These are phyloP conservation scores for Ceratobasidium sp. DNA, from an alignment of 1,284 basidiomycete genomes.

Conservation along the genomic window DNA sequence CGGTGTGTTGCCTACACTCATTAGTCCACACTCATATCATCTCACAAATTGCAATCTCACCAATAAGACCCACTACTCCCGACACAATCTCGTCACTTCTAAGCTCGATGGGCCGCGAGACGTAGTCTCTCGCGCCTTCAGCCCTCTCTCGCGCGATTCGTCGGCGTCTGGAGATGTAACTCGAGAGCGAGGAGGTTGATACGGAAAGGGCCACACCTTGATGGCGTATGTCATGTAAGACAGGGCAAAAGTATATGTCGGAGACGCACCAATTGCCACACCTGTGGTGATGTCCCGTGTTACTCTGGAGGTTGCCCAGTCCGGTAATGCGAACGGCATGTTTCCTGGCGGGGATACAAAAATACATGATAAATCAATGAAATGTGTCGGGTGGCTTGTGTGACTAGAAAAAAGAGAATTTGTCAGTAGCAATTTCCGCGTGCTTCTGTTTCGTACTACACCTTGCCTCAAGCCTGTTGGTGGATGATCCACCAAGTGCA, in stretches of 20 bases:
- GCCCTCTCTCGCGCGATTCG: conserved; percentile 35
- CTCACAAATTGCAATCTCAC: conserved; percentile 60
- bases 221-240: background rate
- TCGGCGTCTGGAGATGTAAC: conserved; percentile 29
- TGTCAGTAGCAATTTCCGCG: no score
- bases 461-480: conserved; percentile 13
- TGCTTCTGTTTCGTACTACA: background rate
- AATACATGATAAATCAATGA: background rate
- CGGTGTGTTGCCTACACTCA: conserved; percentile 86
- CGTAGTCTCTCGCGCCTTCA: conserved; percentile 29
- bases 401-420: background rate
- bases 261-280: conserved; percentile 30
- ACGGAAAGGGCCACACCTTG: conserved; percentile 45
- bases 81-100: conserved; percentile 66
- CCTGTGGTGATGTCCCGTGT: conserved; percentile 45
- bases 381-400: background rate
- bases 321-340: conserved; percentile 17
- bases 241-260: background rate
- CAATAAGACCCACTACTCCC: conserved; percentile 86
- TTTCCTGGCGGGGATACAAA: background rate
- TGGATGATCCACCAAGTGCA: no score
- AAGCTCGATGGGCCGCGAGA: conserved; percentile 36
- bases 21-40: conserved; percentile 16
- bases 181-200: conserved; percentile 42
- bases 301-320: conserved; percentile 24